phyloP scores from a whole-genome alignment of 176 grass and related monocot species.

The Thinopyrum elongatum region DNA sequence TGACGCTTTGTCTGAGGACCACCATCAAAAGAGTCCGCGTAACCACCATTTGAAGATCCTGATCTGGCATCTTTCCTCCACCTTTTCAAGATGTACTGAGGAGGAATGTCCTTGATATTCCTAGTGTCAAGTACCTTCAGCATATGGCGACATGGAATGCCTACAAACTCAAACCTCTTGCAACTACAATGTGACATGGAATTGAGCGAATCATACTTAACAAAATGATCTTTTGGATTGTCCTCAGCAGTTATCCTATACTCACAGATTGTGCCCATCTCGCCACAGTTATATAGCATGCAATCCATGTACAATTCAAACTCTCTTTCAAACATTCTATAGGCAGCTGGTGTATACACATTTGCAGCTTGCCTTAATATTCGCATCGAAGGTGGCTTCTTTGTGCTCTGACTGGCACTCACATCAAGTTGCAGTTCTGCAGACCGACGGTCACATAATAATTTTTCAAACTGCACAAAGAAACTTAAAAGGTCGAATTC shows the following conservation, averaged over 20 bases:
- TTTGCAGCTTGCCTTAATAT: constrained; percentile 82
- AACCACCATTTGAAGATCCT: constrained; percentile 35
- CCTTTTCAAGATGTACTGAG: constrained; percentile 72
- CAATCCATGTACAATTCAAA: constrained; percentile 99
- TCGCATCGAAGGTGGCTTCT: constrained; percentile 85
- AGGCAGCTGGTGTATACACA: constrained; percentile 83
- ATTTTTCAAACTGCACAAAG: constrained; percentile 71
- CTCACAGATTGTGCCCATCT: constrained; percentile 62
- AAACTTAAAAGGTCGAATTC: constrained; percentile 66
- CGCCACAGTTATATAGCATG: constrained; percentile 68
- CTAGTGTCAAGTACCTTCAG: constrained; percentile 84
- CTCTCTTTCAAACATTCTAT: constrained; percentile 96
- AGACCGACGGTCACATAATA: constrained; percentile 57
- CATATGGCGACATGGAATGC: constrained; percentile 84
- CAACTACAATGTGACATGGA: constrained; percentile 67
- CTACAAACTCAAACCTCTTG: constrained; percentile 81
- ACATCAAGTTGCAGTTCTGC: constrained; percentile 72
- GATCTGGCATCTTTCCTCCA: constrained; percentile 90
- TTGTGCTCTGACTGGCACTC: constrained; percentile 53
- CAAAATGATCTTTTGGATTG: constrained; percentile 67
- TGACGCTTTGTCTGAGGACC: constrained; percentile 55
- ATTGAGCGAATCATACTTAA: constrained; percentile 80
- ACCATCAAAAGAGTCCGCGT: constrained; percentile 44
- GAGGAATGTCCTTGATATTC: constrained; percentile 89
- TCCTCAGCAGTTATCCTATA: constrained; percentile 71